Percentiles rank a stretch among this genome's conserved stretches.
phyloP scores from a whole-genome alignment of 768 basidiomycete species.

The Rhodotorula diobovata region DNA sequence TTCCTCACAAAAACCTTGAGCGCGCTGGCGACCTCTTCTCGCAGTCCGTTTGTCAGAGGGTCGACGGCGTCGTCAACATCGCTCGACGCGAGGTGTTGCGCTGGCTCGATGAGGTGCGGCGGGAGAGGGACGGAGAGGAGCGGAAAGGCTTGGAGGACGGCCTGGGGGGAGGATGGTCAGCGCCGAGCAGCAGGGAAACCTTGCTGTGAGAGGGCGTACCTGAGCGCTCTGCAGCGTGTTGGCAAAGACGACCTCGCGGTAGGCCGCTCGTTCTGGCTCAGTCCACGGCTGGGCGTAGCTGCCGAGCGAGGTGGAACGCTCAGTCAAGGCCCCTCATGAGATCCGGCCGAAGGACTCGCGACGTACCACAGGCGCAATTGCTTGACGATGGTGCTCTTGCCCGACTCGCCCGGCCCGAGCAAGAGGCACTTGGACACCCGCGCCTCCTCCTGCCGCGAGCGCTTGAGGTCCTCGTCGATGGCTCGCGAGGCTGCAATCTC shows the following conservation, averaged over 20 bases:
- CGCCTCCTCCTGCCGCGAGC: conserved; percentile 2
- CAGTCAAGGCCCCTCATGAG: too few relatives aligned
- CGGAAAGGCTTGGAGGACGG: conserved; percentile 21
- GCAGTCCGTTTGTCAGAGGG: not conserved
- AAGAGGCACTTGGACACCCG: conserved; percentile 64
- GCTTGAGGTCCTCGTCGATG: conserved; percentile 15
- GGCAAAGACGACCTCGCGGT: conserved; percentile 88
- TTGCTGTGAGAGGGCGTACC: conserved; percentile 49
- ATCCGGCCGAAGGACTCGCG: not conserved
- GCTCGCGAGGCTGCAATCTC: too few relatives aligned
- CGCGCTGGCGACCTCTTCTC: not conserved
- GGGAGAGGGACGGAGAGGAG: conserved; percentile 9
- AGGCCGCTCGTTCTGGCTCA: conserved; percentile 76
- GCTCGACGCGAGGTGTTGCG: conserved; percentile 4
- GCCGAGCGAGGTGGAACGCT: not conserved
- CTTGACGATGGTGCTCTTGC: conserved; percentile 75
- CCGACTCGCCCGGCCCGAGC: conserved; percentile 94
- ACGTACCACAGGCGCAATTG: conserved; percentile 91
- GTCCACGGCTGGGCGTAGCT: conserved; percentile 55
- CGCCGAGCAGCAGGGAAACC: not conserved
- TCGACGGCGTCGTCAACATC: conserved; percentile 1
- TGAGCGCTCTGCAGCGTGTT: conserved; percentile 92
- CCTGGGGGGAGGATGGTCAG: not conserved
- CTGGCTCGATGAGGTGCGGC: not conserved
- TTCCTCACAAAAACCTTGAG: conserved; percentile 10